Base-by-base conservation (phyloP, 257 asterid genomes). In the Striga asiatica region DNA sequence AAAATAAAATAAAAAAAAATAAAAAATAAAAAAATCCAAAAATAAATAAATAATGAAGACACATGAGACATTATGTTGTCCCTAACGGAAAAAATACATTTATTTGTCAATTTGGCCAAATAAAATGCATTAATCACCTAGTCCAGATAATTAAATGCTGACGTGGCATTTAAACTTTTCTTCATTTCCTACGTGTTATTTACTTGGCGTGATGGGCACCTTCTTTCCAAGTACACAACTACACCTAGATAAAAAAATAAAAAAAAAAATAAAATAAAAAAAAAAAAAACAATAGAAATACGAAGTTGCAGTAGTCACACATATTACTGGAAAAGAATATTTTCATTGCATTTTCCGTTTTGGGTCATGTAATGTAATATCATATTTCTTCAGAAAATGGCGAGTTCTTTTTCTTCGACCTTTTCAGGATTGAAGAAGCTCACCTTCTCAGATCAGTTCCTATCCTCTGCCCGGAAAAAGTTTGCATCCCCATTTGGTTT, bases 401-500 rank as follows among this genome's bases (percentile, higher is more conserved):
- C 68, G 71, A 56, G 53, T 32, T 69, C 50, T 39, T 66, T 70
- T 41, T 69, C 73, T 42, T 48, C 75, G 28, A 4, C 51, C 60
- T 42, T 54, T 53, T 12, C 69, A 23, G 87, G 81, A 68, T 63
- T 73, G 67, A 86, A 67, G 66, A 86, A 60, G 29, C 54, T 74
- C 5, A 31, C 81, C n/a, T 76, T 78, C 38, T 48, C 83, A 22
- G 89, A 80, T 64, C 89, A 81, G 61, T 66, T 75, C 1, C 28
- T 78, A 32, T 68, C 82, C 11, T 71, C 85, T 60, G 58, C 76
- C 3, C 66, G 80, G 61, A 77, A 76, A 53, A 83, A 78, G 78
- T 73, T 71, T 23, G 76, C 74, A 73, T 81, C 93, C 16, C 79
- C 84, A 2, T 75, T 79, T 67, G 76, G 85, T 23, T 62, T 84